These are phyloP conservation scores for Trypanosoma brucei DNA, from an alignment of 208 protist genomes.

Conservation along the genomic window DNA sequence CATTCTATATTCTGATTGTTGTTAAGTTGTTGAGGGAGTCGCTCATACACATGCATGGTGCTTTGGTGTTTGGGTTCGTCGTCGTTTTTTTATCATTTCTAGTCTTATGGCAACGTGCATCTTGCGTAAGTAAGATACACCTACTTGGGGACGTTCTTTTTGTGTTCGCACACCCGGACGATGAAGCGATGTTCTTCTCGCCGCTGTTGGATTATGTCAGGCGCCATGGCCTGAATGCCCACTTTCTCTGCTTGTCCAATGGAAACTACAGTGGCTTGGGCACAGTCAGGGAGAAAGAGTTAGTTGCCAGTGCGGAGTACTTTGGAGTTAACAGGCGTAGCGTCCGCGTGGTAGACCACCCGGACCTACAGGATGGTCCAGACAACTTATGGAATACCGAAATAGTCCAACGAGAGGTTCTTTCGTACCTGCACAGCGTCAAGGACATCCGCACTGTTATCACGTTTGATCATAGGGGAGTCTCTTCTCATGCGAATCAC, in stretches of 20 bases:
- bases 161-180: constrained; percentile 90
- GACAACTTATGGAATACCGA: constrained; percentile 49
- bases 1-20: neutral
- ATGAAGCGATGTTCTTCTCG: constrained; percentile 92
- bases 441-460: constrained; percentile 81
- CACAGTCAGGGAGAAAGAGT: constrained; percentile 71
- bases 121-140: constrained; percentile 15
- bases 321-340: constrained; percentile 52
- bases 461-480: constrained; percentile 94
- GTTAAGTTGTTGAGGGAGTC: neutral
- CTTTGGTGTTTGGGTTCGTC: constrained; percentile 10
- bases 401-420: constrained; percentile 50
- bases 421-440: constrained; percentile 49
- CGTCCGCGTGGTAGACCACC: constrained; percentile 76
- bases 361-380: constrained; percentile 87
- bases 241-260: constrained; percentile 93
- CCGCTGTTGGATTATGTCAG: constrained; percentile 61
- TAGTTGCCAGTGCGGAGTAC: constrained; percentile 75
- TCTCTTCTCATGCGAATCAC: constrained; percentile 96
- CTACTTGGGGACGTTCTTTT: constrained; percentile 81
- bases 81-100: constrained; percentile 26
- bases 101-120: constrained; percentile 40
- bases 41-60: constrained; percentile 3
- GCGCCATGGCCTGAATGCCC: constrained; percentile 31
- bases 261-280: constrained; percentile 86